Conservation (phyloP, 441 rosid genomes). For the Adansonia gregorii region DNA sequence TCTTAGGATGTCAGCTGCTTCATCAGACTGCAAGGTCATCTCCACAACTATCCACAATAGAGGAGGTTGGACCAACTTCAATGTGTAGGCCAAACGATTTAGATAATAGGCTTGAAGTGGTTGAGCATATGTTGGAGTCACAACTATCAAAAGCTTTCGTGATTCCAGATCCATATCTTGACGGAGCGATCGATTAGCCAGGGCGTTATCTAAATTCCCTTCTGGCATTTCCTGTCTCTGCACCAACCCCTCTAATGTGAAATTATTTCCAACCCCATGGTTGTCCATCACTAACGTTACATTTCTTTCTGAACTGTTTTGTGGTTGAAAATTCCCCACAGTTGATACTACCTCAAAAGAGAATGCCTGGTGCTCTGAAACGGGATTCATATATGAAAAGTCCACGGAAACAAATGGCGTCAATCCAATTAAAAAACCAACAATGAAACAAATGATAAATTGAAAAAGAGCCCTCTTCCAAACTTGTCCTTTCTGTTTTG, state of each 20-base stretch:
- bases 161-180: constrained; percentile 32
- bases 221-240: constrained; percentile 31
- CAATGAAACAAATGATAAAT: constrained; percentile 51
- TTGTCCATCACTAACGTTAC: constrained; percentile 22
- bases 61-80: constrained; percentile 56
- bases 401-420: constrained; percentile 47
- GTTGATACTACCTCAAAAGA: constrained; percentile 44
- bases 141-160: constrained; percentile 58
- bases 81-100: constrained; percentile 51
- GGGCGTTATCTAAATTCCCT: constrained; percentile 12
- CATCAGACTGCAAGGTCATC: constrained; percentile 56
- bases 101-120: constrained; percentile 53
- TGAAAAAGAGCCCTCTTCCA: constrained; percentile 60
- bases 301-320: constrained; percentile 32
- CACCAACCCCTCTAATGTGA: constrained; percentile 32
- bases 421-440: constrained; percentile 60
- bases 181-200: constrained; percentile 29
- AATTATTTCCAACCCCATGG: constrained; percentile 24
- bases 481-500: constrained; percentile 49
- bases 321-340: constrained; percentile 32
- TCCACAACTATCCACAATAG: constrained; percentile 75
- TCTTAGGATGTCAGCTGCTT: constrained; percentile 58
- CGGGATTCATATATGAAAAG: constrained; percentile 34
- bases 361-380: constrained; percentile 42
- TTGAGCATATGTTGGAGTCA: constrained; percentile 51